Evolutionary conservation across 2,329 filamentous ascomycete genomes (phyloP), one percentile per base, ranked within the genome.

Genomic region (Trichophyton verrucosum): DNA sequence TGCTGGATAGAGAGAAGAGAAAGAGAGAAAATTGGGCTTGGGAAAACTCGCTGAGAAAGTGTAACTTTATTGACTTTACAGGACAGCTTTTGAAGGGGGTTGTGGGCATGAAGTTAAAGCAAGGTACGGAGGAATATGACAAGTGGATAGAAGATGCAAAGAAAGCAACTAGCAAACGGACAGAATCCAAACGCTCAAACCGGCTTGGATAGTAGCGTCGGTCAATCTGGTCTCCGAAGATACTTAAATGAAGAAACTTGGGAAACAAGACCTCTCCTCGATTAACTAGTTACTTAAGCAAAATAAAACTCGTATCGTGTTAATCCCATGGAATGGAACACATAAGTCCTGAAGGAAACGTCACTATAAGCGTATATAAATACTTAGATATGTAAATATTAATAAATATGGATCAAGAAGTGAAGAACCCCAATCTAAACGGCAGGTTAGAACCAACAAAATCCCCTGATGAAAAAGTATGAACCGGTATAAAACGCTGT

Each of bases 11-110:
- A 60, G 91, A 97, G 80, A 84, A 92, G 77, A 80, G 82, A 70
- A 96, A 95, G 82, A 81, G 94, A 59, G 81, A 81, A 61, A 88
- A 86, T 65, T 99, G 94, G 94, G 82, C 85, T 71, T 96, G 94
- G 81, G 94, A 99, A 81, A 99, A 99, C 75, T 88, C 91, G 9
- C 78, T 99, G 69, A 78, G 94, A 63, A 80, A 88, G 68, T 92
- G 96, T 74, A 99, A 99, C 75, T 99, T 99, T 77, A 89, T 99
- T 0, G 92, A 91, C 0, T 96, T 99, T 69, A 88, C 92, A 2
- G 91, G 89, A 11, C 91, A 96, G 77, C 80, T 96, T 63, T 77
- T 96, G 67, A 95, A 94, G 78, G 88, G 85, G 0, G 92, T 96
- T 3, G 87, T 90, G n/a, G 80, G 76, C 65, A 73, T 77, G 63